Conservation (phyloP, 83 land plant species). For the Isoetes engelmannii region DNA sequence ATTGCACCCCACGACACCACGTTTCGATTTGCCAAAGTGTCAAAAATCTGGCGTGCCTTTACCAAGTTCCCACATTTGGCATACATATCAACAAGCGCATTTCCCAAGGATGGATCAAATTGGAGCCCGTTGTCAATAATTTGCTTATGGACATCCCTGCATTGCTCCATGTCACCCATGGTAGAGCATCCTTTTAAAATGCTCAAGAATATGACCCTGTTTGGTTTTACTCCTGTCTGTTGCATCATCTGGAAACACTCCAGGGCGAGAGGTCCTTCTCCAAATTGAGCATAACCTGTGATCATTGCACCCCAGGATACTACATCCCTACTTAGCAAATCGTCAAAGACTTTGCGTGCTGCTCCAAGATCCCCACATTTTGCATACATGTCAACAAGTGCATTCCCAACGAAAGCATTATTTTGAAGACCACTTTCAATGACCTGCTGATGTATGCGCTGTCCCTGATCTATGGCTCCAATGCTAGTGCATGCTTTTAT, state of each 20-base stretch:
- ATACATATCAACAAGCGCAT: no score
- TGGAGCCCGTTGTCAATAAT: neutral
- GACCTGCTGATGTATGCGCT: no score
- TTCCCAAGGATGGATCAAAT: neutral
- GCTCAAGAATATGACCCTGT: no score
- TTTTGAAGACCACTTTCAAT: no score
- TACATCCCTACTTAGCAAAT: neutral
- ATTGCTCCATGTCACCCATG: no score
- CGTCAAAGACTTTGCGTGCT: neutral
- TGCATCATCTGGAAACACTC: neutral
- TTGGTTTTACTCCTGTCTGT: no score
- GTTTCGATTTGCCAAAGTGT: no score
- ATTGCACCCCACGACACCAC: constrained; percentile 53
- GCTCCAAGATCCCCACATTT: constrained; percentile 2
- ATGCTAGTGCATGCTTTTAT: no score
- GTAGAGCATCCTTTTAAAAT: no score
- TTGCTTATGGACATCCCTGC: no score
- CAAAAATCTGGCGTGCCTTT: neutral
- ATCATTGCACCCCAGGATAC: neutral
- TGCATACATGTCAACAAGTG: constrained; percentile 7
- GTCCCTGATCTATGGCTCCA: no score
- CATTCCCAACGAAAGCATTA: constrained; percentile 5
- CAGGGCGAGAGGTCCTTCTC: neutral
- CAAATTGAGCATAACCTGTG: neutral
- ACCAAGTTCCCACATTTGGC: no score